Conservation (phyloP, 805 yeast species). For the Kodamaea restingae region DNA sequence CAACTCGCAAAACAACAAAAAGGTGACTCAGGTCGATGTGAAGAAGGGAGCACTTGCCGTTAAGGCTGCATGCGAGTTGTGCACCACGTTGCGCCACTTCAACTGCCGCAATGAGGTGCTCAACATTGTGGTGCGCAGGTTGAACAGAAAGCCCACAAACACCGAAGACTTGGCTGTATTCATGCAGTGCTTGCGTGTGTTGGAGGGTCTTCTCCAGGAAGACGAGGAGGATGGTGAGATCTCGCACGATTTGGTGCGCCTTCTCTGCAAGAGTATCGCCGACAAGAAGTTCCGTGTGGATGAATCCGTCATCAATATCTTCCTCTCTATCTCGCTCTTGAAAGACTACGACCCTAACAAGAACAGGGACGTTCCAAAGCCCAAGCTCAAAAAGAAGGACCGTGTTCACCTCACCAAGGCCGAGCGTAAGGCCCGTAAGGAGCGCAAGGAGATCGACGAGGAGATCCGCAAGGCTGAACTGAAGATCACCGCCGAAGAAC, state of each 20-base stretch:
- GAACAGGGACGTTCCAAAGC: conserved; percentile 39
- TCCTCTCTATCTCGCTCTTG: conserved; percentile 63
- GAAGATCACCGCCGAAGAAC: conserved; percentile 79
- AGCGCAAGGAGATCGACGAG: conserved; percentile 79
- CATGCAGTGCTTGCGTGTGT: conserved; percentile 53
- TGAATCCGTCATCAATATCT: conserved; percentile 71
- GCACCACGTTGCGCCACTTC: conserved; percentile 65
- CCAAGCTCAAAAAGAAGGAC: conserved; percentile 74
- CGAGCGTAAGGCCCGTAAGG: conserved; percentile 84
- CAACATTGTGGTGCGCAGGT: conserved; percentile 60
- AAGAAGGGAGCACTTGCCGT: conserved; percentile 57
- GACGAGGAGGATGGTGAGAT: conserved; percentile 79
- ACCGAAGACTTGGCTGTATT: conserved; percentile 46
- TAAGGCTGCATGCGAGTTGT: conserved; percentile 75
- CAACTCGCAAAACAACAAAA: conserved; percentile 34
- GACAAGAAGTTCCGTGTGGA: conserved; percentile 76
- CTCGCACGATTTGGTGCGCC: conserved; percentile 67
- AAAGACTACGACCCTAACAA: conserved; percentile 70
- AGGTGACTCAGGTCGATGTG: conserved; percentile 29
- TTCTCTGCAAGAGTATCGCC: conserved; percentile 65
- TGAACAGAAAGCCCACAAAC: conserved; percentile 57
- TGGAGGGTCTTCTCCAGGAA: conserved; percentile 68
- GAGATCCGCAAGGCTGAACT: conserved; percentile 86
- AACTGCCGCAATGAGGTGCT: conserved; percentile 77
- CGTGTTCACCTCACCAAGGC: conserved; percentile 88